Base-by-base conservation (phyloP, 108 stramenopile species). In the Tribonema minus region DNA sequence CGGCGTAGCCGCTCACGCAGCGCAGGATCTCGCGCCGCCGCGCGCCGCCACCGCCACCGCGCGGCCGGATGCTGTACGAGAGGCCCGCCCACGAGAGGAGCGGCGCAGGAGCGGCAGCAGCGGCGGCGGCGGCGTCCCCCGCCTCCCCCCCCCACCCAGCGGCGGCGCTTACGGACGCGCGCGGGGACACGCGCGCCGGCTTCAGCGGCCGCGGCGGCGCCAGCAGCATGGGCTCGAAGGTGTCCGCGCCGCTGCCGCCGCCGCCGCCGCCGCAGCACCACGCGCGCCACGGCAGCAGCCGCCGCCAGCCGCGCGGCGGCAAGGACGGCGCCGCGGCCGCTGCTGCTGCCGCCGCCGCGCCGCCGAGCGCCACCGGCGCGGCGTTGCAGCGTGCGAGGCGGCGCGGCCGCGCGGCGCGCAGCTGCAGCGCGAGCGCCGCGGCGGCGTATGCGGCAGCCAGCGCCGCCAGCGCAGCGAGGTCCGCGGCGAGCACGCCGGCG, bases 1-100 rank as follows among this genome's bases (percentile, higher is more conserved):
- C n/a, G 67, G 58, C 68, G 35, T 63, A 68, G 29, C 71, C 85
- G 23, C 23, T 28, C 34, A 86, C 68, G 0, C 69, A 32, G 23
- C 61, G n/a, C 2, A 85, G 67, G 3, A 85, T 58, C 32, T 61
- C 58, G 32, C 15, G 25, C 15, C 63, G 37, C 12, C 37, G 25
- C 58, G 41, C 31, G 58, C 27, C 20, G 62, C 28, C 29, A 32
- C 12, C 30, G 30, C 37, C 15, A 1, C 15, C 40, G 9, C 15
- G 46, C 23, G 12, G 46, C 12, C 23, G 46, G 23, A 54, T 54
- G 12, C 15, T 54, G 15, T 20, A 15, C 15, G 46, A 54, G 12
- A 15, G 46, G 46, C 15, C 12, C 12, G 12, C 15, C 46, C 15
- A 20, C 12, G 46, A 54, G 12, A 20, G 23, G 15, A 54, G 12